A percentile compares a stretch with the other conserved stretches of the same genome.
Evolutionary conservation across 495 filamentous ascomycete genomes (phyloP).

Genomic region (Aspergillus diversus): DNA sequence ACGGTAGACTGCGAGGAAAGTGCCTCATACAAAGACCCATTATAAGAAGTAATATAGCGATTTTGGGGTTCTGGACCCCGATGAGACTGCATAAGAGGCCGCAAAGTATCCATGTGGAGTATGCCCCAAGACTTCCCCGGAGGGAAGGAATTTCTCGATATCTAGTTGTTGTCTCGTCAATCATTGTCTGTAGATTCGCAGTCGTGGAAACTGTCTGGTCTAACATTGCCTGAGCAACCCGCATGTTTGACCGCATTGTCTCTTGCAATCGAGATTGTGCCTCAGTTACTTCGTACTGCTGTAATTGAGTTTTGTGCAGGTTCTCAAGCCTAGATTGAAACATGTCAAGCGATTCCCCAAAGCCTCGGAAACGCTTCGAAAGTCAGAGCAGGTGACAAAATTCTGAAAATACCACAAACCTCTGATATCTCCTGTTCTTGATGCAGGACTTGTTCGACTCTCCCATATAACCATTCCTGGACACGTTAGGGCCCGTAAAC

Average conservation of each 20-base stretch:
- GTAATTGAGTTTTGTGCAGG: slow-evolving; percentile 41
- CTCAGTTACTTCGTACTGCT: slow-evolving; percentile 40
- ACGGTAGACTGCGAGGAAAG: background rate
- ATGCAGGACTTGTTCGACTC: slow-evolving; percentile 34
- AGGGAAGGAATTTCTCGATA: slow-evolving; percentile 36
- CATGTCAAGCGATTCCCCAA: slow-evolving; percentile 40
- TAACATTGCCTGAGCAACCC: slow-evolving; percentile 43
- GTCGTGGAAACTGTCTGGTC: slow-evolving; percentile 41
- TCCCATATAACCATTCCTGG: slow-evolving; percentile 39
- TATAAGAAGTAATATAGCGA: slow-evolving; percentile 26
- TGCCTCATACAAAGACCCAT: slow-evolving; percentile 27
- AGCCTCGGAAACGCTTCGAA: slow-evolving; percentile 39
- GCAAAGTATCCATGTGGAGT: slow-evolving; percentile 31
- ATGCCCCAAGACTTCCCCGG: slow-evolving; percentile 24
- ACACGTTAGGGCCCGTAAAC: slow-evolving; percentile 11
- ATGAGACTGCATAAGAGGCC: slow-evolving; percentile 31
- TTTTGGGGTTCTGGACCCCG: slow-evolving; percentile 30
- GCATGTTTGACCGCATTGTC: slow-evolving; percentile 36
- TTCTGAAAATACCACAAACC: slow-evolving; percentile 27
- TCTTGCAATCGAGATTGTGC: slow-evolving; percentile 40
- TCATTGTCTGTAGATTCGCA: slow-evolving; percentile 42
- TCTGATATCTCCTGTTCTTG: slow-evolving; percentile 38
- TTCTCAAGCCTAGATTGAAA: slow-evolving; percentile 40
- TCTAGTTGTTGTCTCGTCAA: slow-evolving; percentile 44
- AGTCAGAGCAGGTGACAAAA: slow-evolving; percentile 20